Conservation (phyloP, 2,329 filamentous ascomycete species). For the Ophiostoma tasmaniense region DNA sequence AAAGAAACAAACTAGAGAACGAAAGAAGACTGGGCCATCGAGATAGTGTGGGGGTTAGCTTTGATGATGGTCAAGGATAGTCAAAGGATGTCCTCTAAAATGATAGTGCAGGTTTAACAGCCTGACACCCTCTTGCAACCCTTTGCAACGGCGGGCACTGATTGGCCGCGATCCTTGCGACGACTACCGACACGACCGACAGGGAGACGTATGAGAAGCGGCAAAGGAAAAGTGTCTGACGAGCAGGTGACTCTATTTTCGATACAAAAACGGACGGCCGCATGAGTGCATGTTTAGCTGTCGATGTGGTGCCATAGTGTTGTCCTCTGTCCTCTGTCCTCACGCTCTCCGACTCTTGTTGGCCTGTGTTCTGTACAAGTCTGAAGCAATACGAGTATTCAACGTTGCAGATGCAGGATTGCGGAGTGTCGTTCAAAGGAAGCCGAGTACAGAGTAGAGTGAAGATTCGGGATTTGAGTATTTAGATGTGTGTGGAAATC, state of each 20-base stretch:
- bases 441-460: neutral
- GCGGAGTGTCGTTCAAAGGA: neutral
- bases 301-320: neutral
- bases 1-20: neutral
- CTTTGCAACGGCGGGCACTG: neutral
- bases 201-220: neutral
- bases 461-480: neutral
- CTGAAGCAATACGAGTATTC: neutral
- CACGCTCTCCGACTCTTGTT: neutral
- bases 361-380: too few species aligned
- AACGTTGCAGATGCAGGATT: neutral
- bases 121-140: neutral
- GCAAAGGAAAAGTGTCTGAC: neutral
- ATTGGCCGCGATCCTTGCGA: neutral
- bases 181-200: neutral
- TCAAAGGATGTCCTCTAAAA: too few species aligned
- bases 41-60: slow-evolving; percentile 17
- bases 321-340: too few species aligned
- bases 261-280: neutral
- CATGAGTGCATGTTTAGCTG: neutral
- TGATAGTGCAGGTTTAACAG: neutral
- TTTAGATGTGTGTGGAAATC: neutral
- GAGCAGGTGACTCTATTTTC: neutral
- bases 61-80: neutral
- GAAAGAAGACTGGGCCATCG: slow-evolving; percentile 4